Evolutionary conservation across 2,329 filamentous ascomycete genomes (phyloP).

Genomic region (Paraconiothyrium brasiliense): DNA sequence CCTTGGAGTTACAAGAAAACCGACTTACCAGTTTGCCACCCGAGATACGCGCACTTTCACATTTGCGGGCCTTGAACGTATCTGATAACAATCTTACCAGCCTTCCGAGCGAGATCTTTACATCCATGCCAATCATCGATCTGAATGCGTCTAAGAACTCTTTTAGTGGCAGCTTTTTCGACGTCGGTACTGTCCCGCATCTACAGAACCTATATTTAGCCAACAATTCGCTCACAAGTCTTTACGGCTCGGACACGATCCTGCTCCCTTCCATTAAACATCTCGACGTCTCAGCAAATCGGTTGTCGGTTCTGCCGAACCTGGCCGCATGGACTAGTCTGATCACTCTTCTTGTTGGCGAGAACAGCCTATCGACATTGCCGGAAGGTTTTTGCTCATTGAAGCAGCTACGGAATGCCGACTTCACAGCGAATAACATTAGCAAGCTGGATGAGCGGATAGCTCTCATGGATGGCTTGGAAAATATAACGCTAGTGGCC

Average conservation of each 20-base stretch:
- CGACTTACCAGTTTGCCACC: constrained; percentile 75
- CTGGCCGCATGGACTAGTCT: constrained; percentile 78
- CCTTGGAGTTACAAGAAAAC: constrained; percentile 84
- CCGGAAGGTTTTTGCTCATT: constrained; percentile 78
- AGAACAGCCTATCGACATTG: constrained; percentile 81
- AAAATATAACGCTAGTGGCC: constrained; percentile 80
- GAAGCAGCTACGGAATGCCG: constrained; percentile 74
- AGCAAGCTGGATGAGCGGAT: constrained; percentile 78
- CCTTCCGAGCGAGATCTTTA: constrained; percentile 75
- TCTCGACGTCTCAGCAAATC: constrained; percentile 82
- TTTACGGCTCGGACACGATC: constrained; percentile 62
- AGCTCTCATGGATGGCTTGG: constrained; percentile 79
- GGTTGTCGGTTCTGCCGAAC: constrained; percentile 76
- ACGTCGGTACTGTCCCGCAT: constrained; percentile 66
- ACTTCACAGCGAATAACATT: constrained; percentile 88
- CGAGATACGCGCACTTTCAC: constrained; percentile 71
- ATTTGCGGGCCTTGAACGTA: constrained; percentile 79
- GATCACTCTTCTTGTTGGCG: constrained; percentile 77
- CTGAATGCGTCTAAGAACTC: constrained; percentile 81
- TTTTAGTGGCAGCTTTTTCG: constrained; percentile 75
- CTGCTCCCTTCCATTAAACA: constrained; percentile 76
- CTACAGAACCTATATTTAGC: constrained; percentile 82
- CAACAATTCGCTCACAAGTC: constrained; percentile 72
- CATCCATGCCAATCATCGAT: constrained; percentile 75
- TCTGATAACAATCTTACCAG: constrained; percentile 78